Base-by-base conservation (phyloP, 2,329 filamentous ascomycete species). In the Trichophyton schoenleinii region DNA sequence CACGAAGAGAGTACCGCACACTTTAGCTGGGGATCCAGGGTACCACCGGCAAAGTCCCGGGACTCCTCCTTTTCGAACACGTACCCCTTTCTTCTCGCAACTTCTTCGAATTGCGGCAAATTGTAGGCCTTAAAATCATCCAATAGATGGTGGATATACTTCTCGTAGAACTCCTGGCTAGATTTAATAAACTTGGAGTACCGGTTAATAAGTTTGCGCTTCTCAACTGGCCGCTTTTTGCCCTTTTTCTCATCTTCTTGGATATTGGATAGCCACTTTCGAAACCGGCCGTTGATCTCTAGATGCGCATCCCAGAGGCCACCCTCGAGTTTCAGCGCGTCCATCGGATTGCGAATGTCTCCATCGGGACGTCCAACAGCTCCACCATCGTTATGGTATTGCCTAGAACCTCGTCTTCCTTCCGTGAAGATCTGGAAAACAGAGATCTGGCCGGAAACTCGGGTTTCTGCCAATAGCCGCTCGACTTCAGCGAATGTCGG, bases 111-210 rank as follows among this genome's bases (percentile, higher is more conserved):
- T 68, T 85, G 82, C 4, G 78, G 73, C 46, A 86, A 78, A 44
- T 79, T 80, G 41, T 79, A 77, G 18, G 78, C 78, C 41, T 49
- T 46, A 11, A 48, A 59, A 5, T 36, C 41, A 3, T 49, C 58
- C 60, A 87, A 85, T 25, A 96, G 79, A 61, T 86, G 84, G 72
- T 92, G 85, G 60, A 96, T 87, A 69, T 89, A 94, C 66, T 85
- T 86, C 69, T 88, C 85, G 78, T 97, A 97, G 73, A 95, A 96
- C 68, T 85, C 84, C 73, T 94, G 89, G 66, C 90, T 88, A 55
- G 86, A 87, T 74, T 92, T 95, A 67, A 97, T 84, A 72, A 95
- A 97, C 66, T 84, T 83, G 62, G 87, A 79, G 73, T 95, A 97
- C 65, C 86, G 81, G 74, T 88, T 91, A 71, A 89, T 87, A 58